Percentiles rank a stretch among this genome's conserved stretches.
Evolutionary conservation across 371 early-diverging fungal species (phyloP).

Genomic region (Rhizopus microsporus): DNA sequence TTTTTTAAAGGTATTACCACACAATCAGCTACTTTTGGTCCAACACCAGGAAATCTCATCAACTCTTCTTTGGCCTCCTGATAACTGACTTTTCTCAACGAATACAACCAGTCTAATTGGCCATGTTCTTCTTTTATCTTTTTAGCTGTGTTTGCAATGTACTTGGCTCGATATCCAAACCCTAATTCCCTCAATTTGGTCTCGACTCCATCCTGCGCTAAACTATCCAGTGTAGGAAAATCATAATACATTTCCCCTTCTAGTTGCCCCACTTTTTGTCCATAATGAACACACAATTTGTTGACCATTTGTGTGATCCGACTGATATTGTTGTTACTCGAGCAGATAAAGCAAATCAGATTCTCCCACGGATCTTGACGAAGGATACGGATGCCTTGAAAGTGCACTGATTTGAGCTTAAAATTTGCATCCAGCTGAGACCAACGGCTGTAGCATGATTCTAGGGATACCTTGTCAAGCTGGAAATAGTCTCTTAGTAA

Average conservation of each 20-base stretch:
- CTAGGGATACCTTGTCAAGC: slow-evolving; percentile 61
- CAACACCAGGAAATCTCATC: slow-evolving; percentile 72
- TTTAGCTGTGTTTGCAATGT: slow-evolving; percentile 72
- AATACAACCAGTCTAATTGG: slow-evolving; percentile 63
- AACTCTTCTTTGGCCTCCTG: slow-evolving; percentile 64
- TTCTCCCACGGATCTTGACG: slow-evolving; percentile 90
- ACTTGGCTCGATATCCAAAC: slow-evolving; percentile 97
- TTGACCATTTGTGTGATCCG: slow-evolving; percentile 92
- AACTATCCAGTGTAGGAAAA: slow-evolving; percentile 67
- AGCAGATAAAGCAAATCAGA: slow-evolving; percentile 93
- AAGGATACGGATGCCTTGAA: slow-evolving; percentile 80
- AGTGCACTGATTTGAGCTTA: slow-evolving; percentile 47
- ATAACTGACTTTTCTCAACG: slow-evolving; percentile 58
- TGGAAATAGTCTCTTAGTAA: slow-evolving; percentile 76
- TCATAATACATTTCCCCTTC: slow-evolving; percentile 58
- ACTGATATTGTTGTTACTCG: slow-evolving; percentile 93
- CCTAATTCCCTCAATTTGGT: slow-evolving; percentile 71
- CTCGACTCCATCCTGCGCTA: slow-evolving; percentile 65
- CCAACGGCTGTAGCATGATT: slow-evolving; percentile 72
- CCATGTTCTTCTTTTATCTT: slow-evolving; percentile 45
- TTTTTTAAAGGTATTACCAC: slow-evolving; percentile 54
- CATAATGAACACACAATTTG: slow-evolving; percentile 69
- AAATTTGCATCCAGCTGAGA: slow-evolving; percentile 67
- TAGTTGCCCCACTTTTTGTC: slow-evolving; percentile 52
- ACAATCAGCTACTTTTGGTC: slow-evolving; percentile 98